Conservation (phyloP, 345 rosid genomes). For the Syzygium aromaticum region DNA sequence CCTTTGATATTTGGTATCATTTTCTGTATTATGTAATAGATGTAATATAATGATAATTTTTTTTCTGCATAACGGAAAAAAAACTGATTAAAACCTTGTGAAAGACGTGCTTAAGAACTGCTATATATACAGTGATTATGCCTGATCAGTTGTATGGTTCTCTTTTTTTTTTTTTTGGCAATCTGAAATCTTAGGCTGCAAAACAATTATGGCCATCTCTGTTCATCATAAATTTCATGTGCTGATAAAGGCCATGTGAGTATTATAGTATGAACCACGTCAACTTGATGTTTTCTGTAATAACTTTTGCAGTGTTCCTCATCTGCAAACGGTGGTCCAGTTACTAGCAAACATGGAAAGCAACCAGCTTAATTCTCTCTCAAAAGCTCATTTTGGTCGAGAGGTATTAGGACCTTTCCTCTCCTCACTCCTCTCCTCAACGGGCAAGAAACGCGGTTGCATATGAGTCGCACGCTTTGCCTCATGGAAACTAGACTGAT, state of each 20-base stretch:
- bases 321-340: constrained; percentile 45
- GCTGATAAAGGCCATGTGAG: not conserved
- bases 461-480: not conserved
- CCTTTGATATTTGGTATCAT: not conserved
- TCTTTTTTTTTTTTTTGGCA: not conserved
- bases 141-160: not conserved
- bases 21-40: not conserved
- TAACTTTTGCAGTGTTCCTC: constrained; percentile 44
- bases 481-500: not conserved
- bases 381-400: constrained; percentile 9
- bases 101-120: not conserved
- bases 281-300: not conserved
- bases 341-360: constrained; percentile 56
- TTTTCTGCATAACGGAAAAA: not conserved
- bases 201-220: not conserved
- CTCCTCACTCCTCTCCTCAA: not conserved
- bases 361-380: constrained; percentile 42
- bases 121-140: not conserved
- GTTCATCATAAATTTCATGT: not conserved
- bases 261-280: not conserved
- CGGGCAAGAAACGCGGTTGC: not conserved
- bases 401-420: not conserved
- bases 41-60: not conserved
- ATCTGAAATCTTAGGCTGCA: not conserved
- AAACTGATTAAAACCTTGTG: not conserved